Evolutionary conservation across 1,284 basidiomycete species (phyloP).

Genomic region (Singerocomus rubriflavus): DNA sequence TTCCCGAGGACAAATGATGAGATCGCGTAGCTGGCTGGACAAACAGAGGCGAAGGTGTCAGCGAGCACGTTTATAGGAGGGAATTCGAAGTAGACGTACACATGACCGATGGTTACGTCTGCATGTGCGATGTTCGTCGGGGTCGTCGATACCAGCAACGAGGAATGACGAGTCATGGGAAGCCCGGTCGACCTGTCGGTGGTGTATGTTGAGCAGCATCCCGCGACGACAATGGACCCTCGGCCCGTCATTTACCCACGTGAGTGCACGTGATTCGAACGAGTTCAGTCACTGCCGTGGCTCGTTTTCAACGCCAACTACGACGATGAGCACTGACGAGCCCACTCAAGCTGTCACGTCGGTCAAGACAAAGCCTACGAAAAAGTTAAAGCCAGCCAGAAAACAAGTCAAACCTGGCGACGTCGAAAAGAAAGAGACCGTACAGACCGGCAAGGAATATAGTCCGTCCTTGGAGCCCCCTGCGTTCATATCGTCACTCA

Average conservation of each 20-base stretch:
- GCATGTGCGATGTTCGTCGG: constrained; percentile 48
- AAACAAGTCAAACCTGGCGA: constrained; percentile 90
- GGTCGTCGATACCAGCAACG: constrained; percentile 42
- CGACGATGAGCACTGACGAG: constrained; percentile 27
- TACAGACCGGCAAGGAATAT: constrained; percentile 93
- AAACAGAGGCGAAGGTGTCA: constrained; percentile 2
- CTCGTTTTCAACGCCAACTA: constrained; percentile 5
- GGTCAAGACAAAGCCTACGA: constrained; percentile 31
- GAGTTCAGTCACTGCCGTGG: not conserved
- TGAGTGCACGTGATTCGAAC: constrained; percentile 28
- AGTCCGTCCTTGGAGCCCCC: constrained; percentile 50
- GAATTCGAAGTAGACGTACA: constrained; percentile 45
- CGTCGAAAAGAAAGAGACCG: constrained; percentile 82
- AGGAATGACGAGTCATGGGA: constrained; percentile 47
- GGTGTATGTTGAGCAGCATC: constrained; percentile 12
- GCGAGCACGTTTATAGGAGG: not conserved
- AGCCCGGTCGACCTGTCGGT: constrained; percentile 1
- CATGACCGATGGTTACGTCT: constrained; percentile 62
- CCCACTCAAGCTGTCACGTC: constrained; percentile 3
- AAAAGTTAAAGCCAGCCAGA: constrained; percentile 77
- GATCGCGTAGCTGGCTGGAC: constrained; percentile 71
- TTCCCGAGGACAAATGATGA: constrained; percentile 70
- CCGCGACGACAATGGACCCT: not conserved
- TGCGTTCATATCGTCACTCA: constrained; percentile 14
- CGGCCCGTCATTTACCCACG: constrained; percentile 20